These are phyloP conservation scores for Phytophthora ohioensis DNA, from an alignment of 352 stramenopile genomes.

Conservation along the genomic window DNA sequence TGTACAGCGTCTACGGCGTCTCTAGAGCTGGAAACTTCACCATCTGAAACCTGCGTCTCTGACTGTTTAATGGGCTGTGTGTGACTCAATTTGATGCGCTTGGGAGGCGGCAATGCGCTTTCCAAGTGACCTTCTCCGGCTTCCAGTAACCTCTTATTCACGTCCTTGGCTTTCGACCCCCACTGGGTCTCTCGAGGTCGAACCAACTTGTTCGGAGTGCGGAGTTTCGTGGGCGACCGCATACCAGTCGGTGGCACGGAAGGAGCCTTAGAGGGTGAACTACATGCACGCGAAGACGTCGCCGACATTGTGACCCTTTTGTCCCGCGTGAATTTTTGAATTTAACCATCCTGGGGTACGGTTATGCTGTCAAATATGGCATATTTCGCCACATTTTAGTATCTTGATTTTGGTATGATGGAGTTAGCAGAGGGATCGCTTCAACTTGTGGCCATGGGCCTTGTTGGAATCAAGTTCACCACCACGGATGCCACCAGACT, in stretches of 20 bases:
- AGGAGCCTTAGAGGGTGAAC: constrained; percentile 21
- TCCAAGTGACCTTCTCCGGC: not conserved
- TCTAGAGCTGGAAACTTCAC: not conserved
- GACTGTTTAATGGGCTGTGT: not conserved
- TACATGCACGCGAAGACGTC: constrained; percentile 18
- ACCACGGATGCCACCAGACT: too few relatives aligned
- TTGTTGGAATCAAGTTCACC: too few relatives aligned
- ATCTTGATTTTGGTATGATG: not conserved
- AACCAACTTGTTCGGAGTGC: constrained; percentile 32
- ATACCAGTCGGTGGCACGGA: constrained; percentile 18
- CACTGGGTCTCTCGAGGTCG: constrained; percentile 26
- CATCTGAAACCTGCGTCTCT: not conserved
- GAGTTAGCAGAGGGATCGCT: not conserved
- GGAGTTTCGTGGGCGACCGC: constrained; percentile 36
- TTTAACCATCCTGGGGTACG: not conserved
- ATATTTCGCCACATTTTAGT: not conserved
- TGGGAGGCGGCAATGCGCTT: constrained; percentile 18
- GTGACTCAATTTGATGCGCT: constrained; percentile 26
- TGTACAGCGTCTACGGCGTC: constrained; percentile 18
- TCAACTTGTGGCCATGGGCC: not conserved
- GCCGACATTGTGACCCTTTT: not conserved
- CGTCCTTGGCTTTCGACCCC: constrained; percentile 20
- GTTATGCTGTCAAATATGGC: too few relatives aligned
- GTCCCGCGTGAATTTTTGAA: not conserved
- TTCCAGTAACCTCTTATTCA: constrained; percentile 40